Base-by-base conservation (phyloP, 1,284 basidiomycete genomes). In the Ceratobasidium theobromae region DNA sequence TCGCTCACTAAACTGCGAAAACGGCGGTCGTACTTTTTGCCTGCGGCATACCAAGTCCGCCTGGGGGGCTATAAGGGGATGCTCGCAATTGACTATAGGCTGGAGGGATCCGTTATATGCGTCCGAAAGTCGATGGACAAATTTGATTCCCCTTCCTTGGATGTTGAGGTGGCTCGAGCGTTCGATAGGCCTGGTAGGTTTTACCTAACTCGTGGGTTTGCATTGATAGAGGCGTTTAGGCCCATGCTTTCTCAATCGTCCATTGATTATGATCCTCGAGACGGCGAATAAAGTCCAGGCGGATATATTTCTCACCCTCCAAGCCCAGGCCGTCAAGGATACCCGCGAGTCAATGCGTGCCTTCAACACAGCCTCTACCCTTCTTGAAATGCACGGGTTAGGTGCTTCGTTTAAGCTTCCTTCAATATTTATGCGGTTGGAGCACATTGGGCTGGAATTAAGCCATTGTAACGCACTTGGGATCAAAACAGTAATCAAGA, bases 181-280 rank as follows among this genome's bases (percentile, higher is more conserved):
- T 89, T 89, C 73, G 81, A 84, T 69, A 78, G 77, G 64, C 86
- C 87, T 0, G 79, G 81, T 11, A 74, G 75, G 11, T 86, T 79
- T 69, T 87, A 80, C 70, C 78, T 89, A 6, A 5, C 5, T 21
- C 27, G 21, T 11, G 5, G 21, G 16, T 11, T 3, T 43, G 27
- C 16, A 30, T 18, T 30, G 21, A 48, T 21, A 5, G 21, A 21
- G 16, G 21, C 14, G 5, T 14, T 6, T 41, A 54, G 48, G 70
- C 1, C 64, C 65, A 9, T 70, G 69, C 66, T 69, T 62, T n/a
- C 54, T 55, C 14, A 67, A 66, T 48, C 53, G 86, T 0, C 86
- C 86, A 0, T 75, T 89, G 18, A 86, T 89, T 70, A 86, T 86
- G 84, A 76, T 89, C n/a, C 75, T 89, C 3, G 87, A 81, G 53